phyloP scores from a whole-genome alignment of 352 stramenopile species.

The Albugo laibachii region DNA sequence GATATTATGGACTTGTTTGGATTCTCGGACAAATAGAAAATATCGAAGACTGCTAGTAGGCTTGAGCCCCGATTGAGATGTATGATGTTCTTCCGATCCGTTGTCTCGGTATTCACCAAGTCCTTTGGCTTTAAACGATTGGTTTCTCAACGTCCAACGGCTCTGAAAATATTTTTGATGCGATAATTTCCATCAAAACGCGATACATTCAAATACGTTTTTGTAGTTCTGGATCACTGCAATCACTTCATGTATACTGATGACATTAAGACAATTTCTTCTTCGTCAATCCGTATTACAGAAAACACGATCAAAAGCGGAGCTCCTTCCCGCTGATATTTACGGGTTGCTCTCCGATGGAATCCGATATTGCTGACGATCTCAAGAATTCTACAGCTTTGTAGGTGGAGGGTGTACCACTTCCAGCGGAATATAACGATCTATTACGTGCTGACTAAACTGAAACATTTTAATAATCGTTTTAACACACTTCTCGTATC shows the following conservation, averaged over 20 bases:
- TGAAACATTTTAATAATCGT: slow-evolving; percentile 68
- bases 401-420: slow-evolving; percentile 54
- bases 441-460: slow-evolving; percentile 41
- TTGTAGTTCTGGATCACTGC: slow-evolving; percentile 49
- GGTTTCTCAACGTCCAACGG: not conserved
- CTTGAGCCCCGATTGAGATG: slow-evolving; percentile 59
- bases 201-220: slow-evolving; percentile 34
- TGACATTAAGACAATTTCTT: slow-evolving; percentile 61
- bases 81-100: slow-evolving; percentile 65
- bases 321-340: slow-evolving; percentile 32
- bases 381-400: slow-evolving; percentile 66
- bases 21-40: too few relatives aligned
- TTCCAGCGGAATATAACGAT: slow-evolving; percentile 70
- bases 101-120: slow-evolving; percentile 21
- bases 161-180: slow-evolving; percentile 19
- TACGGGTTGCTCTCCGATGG: slow-evolving; percentile 65
- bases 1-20: too few relatives aligned
- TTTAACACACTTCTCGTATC: slow-evolving; percentile 57
- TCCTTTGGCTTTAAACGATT: slow-evolving; percentile 62
- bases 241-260: slow-evolving; percentile 68
- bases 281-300: slow-evolving; percentile 70
- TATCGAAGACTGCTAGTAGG: too few relatives aligned
- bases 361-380: slow-evolving; percentile 75
- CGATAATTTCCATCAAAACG: slow-evolving; percentile 34
- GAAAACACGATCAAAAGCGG: slow-evolving; percentile 38